Evolutionary conservation across 2,329 filamentous ascomycete species (phyloP), one percentile per base, ranked within the genome.

Genomic region (Annulohypoxylon truncatum): DNA sequence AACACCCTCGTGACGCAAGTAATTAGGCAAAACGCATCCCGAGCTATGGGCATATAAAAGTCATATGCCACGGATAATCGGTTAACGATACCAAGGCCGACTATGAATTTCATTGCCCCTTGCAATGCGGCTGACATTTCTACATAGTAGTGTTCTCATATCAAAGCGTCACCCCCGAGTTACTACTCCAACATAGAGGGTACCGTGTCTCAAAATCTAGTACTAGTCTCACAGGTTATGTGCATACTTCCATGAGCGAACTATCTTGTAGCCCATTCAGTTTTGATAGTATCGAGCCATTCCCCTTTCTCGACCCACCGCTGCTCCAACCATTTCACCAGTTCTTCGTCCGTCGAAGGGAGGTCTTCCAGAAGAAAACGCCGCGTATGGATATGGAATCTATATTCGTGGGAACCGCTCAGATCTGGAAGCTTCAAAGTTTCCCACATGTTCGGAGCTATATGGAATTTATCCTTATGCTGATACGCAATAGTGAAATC

Each of bases 401-500:
- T 79, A 72, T 80, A 85, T 28, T 78, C 82, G 55, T 72, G 69
- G 29, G 75, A 76, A 26, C 71, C 67, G 69, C 79, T 82, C 56
- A 87, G 66, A 6, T 72, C 66, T 0, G 78, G 75, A 8, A 80
- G 72, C 64, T 81, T 82, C 38, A 87, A 73, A 9, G 83, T 84
- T 59, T 86, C 81, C 84, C 83, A 87, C 71, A 87, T 87, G 10
- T 78, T 80, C 10, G 84, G 84, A 2, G 82, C 83, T 47, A 77
- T 73, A 22, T 82, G 79, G 66, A 84, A 86, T 61, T 75, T 73
- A 54, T 72, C 73, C 4, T 79, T 75, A 52, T 80, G 78, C 67
- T 83, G 80, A 75, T 88, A 87, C 53, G 83, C 83, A 69, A 87
- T 84, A 2, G 84, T 83, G 52, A 87, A 76, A 71, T 88, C 84